These are phyloP conservation scores for Cryptosporidium andersoni DNA, from an alignment of 169 alveolate species.

Conservation along the genomic window DNA sequence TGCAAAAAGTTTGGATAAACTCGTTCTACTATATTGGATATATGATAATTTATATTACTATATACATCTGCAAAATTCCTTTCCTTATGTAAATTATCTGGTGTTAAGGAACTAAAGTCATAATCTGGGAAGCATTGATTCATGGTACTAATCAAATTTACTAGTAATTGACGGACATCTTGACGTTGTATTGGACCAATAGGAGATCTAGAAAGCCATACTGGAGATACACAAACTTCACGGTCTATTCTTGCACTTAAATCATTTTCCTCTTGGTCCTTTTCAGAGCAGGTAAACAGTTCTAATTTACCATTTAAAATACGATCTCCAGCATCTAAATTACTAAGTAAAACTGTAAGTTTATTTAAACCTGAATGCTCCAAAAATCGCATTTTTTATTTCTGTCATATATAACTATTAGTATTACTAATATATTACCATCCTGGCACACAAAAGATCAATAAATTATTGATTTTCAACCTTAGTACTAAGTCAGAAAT, in stretches of 20 bases:
- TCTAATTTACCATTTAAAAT: constrained; percentile 76
- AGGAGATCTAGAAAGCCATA: constrained; percentile 70
- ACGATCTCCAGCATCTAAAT: constrained; percentile 78
- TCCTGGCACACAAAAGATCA: too few species aligned
- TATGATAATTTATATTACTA: constrained; percentile 72
- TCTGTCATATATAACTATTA: not conserved
- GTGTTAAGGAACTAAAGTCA: constrained; percentile 77
- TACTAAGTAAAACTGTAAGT: constrained; percentile 72
- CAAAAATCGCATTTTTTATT: constrained; percentile 72
- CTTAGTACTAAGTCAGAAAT: too few species aligned
- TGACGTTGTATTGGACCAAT: constrained; percentile 71
- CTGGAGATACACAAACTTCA: constrained; percentile 73
- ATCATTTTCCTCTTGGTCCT: constrained; percentile 56
- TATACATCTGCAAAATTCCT: constrained; percentile 63
- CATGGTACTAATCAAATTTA: constrained; percentile 75
- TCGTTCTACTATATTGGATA: constrained; percentile 74
- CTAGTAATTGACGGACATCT: constrained; percentile 72
- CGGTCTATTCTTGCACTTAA: constrained; percentile 53
- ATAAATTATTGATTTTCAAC: too few species aligned
- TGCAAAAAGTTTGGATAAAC: constrained; percentile 75
- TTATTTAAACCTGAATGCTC: constrained; percentile 76
- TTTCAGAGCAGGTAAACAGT: constrained; percentile 72
- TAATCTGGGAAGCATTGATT: constrained; percentile 80
- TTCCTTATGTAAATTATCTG: constrained; percentile 74
- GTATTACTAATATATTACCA: too few species aligned